Evolutionary conservation across 169 alveolate species (phyloP), one percentile per base, ranked within the genome.

Genomic region (Theileria orientalis): DNA sequence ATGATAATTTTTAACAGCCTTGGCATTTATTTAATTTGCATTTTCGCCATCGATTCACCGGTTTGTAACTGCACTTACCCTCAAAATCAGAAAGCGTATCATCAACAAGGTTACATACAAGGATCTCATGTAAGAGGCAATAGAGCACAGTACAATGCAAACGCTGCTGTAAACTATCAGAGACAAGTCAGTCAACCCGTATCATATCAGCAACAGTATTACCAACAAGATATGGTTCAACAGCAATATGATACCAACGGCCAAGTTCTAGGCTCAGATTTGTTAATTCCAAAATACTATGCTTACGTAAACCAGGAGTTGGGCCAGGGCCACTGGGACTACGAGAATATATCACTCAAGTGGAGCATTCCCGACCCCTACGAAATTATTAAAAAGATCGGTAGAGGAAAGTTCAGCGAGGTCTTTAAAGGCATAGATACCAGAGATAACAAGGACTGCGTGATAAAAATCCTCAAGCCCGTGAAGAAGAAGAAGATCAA

Each of bases 341-440:
- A 95, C 72, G 98, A 96, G 75, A 92, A 84, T 52, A 78, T 91
- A 68, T 83, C 92, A 69, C 84, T 96, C 19, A 92, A 92, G 52
- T 95, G 98, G 98, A 92, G 90, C 44, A 83, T 84, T 16, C 98
- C 96, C 7, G 97, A 95, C 69, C 90, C 95, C 73, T 97, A 97
- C 78, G 98, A 96, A 83, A 92, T 97, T 21, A 87, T 94, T 41
- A 90, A 93, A 66, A 98, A 98, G 90, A 93, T 98, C 25, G 99
- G 99, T n/a, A 84, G 99, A 67, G 99, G 99, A 23, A 96, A 97
- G 87, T 98, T 96, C 90, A 96, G 99, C 74, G 99, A 96, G 79
- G 99, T 98, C 37, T 98, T 96, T 88, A 97, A 95, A 66, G 99
- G 99, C 35, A 90, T 87, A 35, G 84, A 87, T 63, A 60, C 76